phyloP scores from a whole-genome alignment of 1,284 basidiomycete genomes.

The Trichosporon inkin region DNA sequence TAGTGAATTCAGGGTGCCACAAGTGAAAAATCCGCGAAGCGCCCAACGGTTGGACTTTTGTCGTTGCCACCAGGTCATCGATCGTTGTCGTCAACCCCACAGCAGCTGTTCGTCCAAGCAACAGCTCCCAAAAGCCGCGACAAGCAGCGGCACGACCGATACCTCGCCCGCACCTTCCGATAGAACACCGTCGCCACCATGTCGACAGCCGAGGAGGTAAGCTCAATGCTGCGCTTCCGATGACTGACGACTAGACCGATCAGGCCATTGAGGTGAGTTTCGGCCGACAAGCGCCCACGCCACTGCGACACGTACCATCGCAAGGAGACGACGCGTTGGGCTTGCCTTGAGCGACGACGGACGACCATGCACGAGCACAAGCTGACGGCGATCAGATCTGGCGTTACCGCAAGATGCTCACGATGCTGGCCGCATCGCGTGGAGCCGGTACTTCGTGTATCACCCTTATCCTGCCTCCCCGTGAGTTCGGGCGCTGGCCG shows the following conservation, averaged over 20 bases:
- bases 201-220: conserved; percentile 19
- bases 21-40: conserved; percentile 8
- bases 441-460: conserved; percentile 99
- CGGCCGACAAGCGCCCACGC: background rate
- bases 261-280: conserved; percentile 44
- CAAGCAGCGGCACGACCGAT: background rate
- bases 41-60: conserved; percentile 2
- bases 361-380: conserved; percentile 6
- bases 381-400: conserved; percentile 51
- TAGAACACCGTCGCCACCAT: conserved; percentile 8
- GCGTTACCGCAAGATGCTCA: conserved; percentile 99
- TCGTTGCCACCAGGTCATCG: conserved; percentile 6
- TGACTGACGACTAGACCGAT: conserved; percentile 36
- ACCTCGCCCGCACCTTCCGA: background rate
- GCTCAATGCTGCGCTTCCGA: background rate
- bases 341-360: background rate
- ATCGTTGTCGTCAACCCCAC: conserved; percentile 4
- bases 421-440: conserved; percentile 85
- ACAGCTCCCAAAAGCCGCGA: conserved; percentile 15
- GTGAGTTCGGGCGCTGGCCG: conserved; percentile 51
- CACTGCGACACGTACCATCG: background rate
- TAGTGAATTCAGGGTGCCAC: conserved; percentile 7
- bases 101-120: conserved; percentile 2
- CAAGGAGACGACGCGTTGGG: background rate
- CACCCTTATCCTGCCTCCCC: conserved; percentile 91